Conservation (phyloP, 1,284 basidiomycete species). For the Apiotrichum sp. region DNA sequence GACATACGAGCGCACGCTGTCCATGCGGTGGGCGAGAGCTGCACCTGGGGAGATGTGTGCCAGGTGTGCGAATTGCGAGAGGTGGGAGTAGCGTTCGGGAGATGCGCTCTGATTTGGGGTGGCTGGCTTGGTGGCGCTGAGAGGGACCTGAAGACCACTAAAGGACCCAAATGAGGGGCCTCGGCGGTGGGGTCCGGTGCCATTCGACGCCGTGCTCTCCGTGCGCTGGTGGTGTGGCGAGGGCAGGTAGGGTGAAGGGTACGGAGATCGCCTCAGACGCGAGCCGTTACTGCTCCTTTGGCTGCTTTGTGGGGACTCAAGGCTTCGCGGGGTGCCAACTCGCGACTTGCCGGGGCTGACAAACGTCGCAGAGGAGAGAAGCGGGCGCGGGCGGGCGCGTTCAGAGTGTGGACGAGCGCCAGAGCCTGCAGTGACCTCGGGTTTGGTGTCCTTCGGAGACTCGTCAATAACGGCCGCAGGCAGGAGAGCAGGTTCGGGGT, state of each 20-base stretch:
- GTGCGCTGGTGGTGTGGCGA: neutral
- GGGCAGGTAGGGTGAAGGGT: constrained; percentile 1
- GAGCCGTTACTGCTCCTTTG: neutral
- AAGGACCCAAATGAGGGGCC: neutral
- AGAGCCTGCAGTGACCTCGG: neutral
- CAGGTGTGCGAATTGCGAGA: too few relatives aligned
- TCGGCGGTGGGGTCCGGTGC: constrained; percentile 1
- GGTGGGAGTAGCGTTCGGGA: neutral
- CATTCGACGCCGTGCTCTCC: neutral
- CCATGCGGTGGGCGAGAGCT: constrained; percentile 1
- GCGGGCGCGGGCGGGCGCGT: neutral
- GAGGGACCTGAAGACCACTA: neutral
- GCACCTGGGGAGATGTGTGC: neutral
- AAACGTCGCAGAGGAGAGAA: neutral
- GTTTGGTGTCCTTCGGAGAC: too few relatives aligned
- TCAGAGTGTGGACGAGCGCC: neutral
- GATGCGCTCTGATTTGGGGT: neutral
- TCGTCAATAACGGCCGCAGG: too few relatives aligned
- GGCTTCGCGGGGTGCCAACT: too few relatives aligned
- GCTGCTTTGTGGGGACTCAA: too few relatives aligned
- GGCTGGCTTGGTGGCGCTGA: neutral
- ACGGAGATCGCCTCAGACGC: constrained; percentile 2
- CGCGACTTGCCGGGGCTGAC: neutral
- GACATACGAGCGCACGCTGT: constrained; percentile 14
- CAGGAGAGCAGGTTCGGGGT: too few relatives aligned